phyloP scores from a whole-genome alignment of 1,284 basidiomycete genomes.

The Trichosporon faecale region DNA sequence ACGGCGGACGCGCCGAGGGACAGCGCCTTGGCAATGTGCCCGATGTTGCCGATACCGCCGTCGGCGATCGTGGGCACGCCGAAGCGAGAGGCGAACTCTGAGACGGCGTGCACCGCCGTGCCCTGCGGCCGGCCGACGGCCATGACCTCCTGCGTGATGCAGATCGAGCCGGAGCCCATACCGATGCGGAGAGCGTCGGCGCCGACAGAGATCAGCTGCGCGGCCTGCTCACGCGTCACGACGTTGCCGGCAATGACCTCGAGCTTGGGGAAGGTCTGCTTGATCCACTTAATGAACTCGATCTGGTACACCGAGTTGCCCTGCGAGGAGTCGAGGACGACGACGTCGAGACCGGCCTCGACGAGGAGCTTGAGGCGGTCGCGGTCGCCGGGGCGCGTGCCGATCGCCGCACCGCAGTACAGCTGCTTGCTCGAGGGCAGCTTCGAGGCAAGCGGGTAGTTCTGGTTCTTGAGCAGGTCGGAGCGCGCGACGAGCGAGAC shows the following conservation, averaged over 20 bases:
- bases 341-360: slow-evolving; percentile 93
- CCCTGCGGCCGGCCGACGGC: slow-evolving; percentile 98
- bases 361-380: slow-evolving; percentile 81
- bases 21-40: slow-evolving; percentile 96
- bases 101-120: slow-evolving; percentile 90
- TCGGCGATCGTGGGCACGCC: slow-evolving; percentile 98
- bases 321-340: slow-evolving; percentile 92
- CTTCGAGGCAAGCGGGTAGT: slow-evolving; percentile 93
- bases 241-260: slow-evolving; percentile 98
- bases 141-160: slow-evolving; percentile 99
- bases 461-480: slow-evolving; percentile 96
- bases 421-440: slow-evolving; percentile 90
- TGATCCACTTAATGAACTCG: slow-evolving; percentile 96
- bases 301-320: slow-evolving; percentile 93
- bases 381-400: slow-evolving; percentile 84
- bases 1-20: slow-evolving; percentile 90
- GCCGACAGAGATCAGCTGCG: slow-evolving; percentile 86
- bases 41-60: slow-evolving; percentile 92
- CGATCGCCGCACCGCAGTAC: slow-evolving; percentile 94
- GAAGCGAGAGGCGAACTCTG: slow-evolving; percentile 84
- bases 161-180: slow-evolving; percentile 98
- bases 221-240: slow-evolving; percentile 96
- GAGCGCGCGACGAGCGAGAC: slow-evolving; percentile 89
- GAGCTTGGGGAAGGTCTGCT: slow-evolving; percentile 73
- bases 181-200: slow-evolving; percentile 92